Evolutionary conservation across 2,329 filamentous ascomycete genomes (phyloP).

Genomic region (Epicoccum nigrum): DNA sequence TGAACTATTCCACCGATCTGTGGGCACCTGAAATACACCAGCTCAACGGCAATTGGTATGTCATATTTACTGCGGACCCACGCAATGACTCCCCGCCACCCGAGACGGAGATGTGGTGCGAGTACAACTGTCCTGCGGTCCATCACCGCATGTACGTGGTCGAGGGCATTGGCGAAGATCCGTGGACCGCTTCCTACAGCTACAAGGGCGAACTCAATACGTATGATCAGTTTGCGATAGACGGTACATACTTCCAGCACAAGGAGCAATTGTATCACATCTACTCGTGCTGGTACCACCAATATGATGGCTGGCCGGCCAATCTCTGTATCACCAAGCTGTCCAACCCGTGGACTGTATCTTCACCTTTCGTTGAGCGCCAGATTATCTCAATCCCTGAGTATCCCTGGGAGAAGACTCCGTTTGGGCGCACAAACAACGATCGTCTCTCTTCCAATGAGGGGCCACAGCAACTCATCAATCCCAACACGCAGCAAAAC

Average conservation of each 20-base stretch:
- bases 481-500: slow-evolving; percentile 54
- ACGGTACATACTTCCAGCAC: slow-evolving; percentile 60
- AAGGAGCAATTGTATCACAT: slow-evolving; percentile 45
- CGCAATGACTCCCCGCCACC: slow-evolving; percentile 55
- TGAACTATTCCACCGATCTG: slow-evolving; percentile 55
- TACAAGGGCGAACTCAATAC: slow-evolving; percentile 57
- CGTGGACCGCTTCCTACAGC: slow-evolving; percentile 54
- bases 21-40: slow-evolving; percentile 60
- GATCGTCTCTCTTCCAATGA: slow-evolving; percentile 58
- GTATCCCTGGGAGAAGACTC: slow-evolving; percentile 60
- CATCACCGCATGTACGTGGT: slow-evolving; percentile 60
- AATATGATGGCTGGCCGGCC: slow-evolving; percentile 57
- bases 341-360: slow-evolving; percentile 56
- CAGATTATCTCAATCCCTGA: slow-evolving; percentile 55
- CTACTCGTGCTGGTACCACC: slow-evolving; percentile 50
- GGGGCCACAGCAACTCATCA: slow-evolving; percentile 57
- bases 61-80: slow-evolving; percentile 61
- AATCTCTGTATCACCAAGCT: slow-evolving; percentile 61
- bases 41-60: slow-evolving; percentile 56
- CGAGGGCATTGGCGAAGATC: slow-evolving; percentile 51
- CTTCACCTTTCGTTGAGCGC: slow-evolving; percentile 54
- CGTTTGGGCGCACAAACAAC: slow-evolving; percentile 55
- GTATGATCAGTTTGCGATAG: slow-evolving; percentile 60
- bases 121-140: slow-evolving; percentile 57
- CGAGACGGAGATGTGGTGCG: slow-evolving; percentile 56